Evolutionary conservation across 108 stramenopile species (phyloP), one percentile per base, ranked within the genome.

Genomic region (Fragilaria crotonensis): DNA sequence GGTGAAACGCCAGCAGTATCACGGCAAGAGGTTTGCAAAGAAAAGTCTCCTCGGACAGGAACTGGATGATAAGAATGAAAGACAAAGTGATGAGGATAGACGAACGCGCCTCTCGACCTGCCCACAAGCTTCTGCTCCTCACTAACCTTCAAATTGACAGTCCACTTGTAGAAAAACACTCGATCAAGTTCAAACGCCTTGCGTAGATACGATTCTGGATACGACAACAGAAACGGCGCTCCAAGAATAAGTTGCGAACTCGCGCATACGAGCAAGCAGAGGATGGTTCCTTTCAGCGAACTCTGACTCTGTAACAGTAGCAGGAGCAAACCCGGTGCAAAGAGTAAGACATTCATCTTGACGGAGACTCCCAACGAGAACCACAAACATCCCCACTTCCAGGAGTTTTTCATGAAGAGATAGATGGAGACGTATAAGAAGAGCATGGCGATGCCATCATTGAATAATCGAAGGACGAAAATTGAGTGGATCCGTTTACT

Each of bases 331-430:
- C 94, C 98, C 1, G 98, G 98, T 25, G 96, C 95, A 52, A 93
- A 97, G 4, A 99, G 84, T 36, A 99, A 68, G 3, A 96, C 71
- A 73, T 97, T 97, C 98, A 99, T 99, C 64, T 99, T 99, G 28
- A 99, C 77, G 4, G 87, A 87, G 0, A 97, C 95, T 5, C 89
- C 95, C 49, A 96, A 52, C 17, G 93, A 93, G 73, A 90, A 99
- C 23, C 93, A 36, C 29, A 87, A 62, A 48, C 93, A 94, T 5
- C 93, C 96, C 19, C 86, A 25, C 23, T 75, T 70, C 95, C 94
- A 97, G 45, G 69, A 60, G 36, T 77, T 54, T 1, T 71, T 75
- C 61, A 75, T 69, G 60, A 94, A 94, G 59, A 91, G 75, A 2
- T 83, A 63, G 14, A 90, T 66, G 18, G 91, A 89, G 5, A 81